phyloP scores from a whole-genome alignment of 2,329 filamentous ascomycete genomes.

The Cytospora schulzeri region DNA sequence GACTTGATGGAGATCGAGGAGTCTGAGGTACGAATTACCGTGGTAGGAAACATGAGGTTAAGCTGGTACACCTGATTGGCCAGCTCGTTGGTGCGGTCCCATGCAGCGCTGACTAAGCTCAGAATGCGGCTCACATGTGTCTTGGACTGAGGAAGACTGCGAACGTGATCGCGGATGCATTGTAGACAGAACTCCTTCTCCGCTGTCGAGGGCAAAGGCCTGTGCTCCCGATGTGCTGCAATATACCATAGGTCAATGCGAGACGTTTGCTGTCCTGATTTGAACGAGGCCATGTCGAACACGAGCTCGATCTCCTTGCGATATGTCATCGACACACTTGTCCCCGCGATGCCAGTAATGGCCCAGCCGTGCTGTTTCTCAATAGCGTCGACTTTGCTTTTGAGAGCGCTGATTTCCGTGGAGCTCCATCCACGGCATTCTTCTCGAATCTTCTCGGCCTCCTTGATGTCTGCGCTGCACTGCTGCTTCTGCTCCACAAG shows the following conservation, averaged over 20 bases:
- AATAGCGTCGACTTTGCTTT: slow-evolving; percentile 67
- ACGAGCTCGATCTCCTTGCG: slow-evolving; percentile 71
- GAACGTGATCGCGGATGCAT: slow-evolving; percentile 68
- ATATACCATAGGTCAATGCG: slow-evolving; percentile 73
- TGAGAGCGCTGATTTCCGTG: slow-evolving; percentile 76
- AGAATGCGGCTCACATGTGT: slow-evolving; percentile 63
- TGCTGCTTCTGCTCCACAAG: slow-evolving; percentile 68
- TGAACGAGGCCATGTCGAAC: slow-evolving; percentile 68
- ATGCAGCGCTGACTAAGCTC: slow-evolving; percentile 59
- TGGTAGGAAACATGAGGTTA: slow-evolving; percentile 65
- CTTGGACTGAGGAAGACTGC: slow-evolving; percentile 59
- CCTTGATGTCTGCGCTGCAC: slow-evolving; percentile 73
- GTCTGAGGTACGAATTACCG: slow-evolving; percentile 65
- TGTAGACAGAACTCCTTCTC: slow-evolving; percentile 78
- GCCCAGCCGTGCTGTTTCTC: slow-evolving; percentile 72
- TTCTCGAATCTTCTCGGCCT: slow-evolving; percentile 81
- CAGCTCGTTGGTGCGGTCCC: slow-evolving; percentile 65
- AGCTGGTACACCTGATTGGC: slow-evolving; percentile 63
- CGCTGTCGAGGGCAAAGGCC: slow-evolving; percentile 57
- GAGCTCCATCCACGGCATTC: slow-evolving; percentile 88
- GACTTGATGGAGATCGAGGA: slow-evolving; percentile 63
- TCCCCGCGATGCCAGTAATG: slow-evolving; percentile 64
- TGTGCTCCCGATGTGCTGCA: slow-evolving; percentile 56
- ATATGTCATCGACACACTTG: slow-evolving; percentile 73
- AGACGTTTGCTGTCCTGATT: slow-evolving; percentile 47